These are phyloP conservation scores for Chlorella variabilis DNA, from an alignment of 163 green algal species.

Conservation along the genomic window DNA sequence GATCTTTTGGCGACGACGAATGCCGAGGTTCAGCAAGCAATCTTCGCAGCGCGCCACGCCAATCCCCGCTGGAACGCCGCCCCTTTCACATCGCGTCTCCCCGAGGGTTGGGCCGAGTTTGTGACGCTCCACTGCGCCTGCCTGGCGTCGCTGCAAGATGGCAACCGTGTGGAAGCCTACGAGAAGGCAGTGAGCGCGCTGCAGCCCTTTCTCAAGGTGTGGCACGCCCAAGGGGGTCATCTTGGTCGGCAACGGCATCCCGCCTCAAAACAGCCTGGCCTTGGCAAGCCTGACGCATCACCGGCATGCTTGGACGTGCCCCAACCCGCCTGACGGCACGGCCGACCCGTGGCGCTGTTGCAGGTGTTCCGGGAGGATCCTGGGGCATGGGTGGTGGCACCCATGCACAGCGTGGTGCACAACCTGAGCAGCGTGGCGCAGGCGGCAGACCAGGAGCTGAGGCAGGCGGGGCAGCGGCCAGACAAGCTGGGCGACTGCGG, in stretches of 20 bases:
- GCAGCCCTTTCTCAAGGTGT: slow-evolving; percentile 46
- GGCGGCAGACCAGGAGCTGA: slow-evolving; percentile 40
- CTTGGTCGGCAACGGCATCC: too few relatives aligned
- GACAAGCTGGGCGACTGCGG: slow-evolving; percentile 54
- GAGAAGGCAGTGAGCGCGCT: slow-evolving; percentile 29
- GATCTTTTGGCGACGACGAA: too few relatives aligned
- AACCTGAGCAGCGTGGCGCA: slow-evolving; percentile 49
- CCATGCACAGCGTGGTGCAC: slow-evolving; percentile 55
- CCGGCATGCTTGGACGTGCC: neutral
- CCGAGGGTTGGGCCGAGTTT: slow-evolving; percentile 49
- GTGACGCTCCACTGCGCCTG: slow-evolving; percentile 37
- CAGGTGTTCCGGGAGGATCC: slow-evolving; percentile 55
- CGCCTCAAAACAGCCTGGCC: neutral
- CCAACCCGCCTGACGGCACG: too few relatives aligned
- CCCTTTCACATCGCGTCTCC: neutral
- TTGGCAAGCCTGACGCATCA: too few relatives aligned
- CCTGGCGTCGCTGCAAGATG: slow-evolving; percentile 32
- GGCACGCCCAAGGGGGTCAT: too few relatives aligned
- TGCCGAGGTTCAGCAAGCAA: too few relatives aligned
- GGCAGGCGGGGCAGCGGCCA: slow-evolving; percentile 8
- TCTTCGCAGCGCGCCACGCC: too few relatives aligned
- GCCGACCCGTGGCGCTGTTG: too few relatives aligned
- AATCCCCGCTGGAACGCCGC: too few relatives aligned
- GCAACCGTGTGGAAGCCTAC: slow-evolving; percentile 41
- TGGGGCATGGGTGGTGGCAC: slow-evolving; percentile 49